Percentiles rank a stretch among this genome's conserved stretches.
Evolutionary conservation across 164 flowering plant species (phyloP).

Genomic region (Annona cherimola): DNA sequence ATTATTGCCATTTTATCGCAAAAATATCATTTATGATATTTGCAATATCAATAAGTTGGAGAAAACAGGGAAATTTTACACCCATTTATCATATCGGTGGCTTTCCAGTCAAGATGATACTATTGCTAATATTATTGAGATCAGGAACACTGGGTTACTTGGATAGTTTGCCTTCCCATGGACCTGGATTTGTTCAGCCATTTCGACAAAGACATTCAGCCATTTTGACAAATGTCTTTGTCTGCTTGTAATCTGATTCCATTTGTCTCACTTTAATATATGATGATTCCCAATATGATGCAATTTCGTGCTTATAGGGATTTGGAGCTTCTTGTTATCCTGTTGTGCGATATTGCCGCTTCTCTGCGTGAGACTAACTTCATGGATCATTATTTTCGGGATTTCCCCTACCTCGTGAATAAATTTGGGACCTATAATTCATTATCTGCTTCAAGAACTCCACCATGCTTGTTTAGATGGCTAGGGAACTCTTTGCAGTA

Average conservation of each 20-base stretch:
- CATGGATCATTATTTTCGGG: constrained; percentile 86
- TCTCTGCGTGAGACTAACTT: constrained; percentile 58
- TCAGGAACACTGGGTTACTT: too few species aligned
- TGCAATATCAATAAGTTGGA: too few species aligned
- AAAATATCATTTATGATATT: too few species aligned
- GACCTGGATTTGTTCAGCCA: too few species aligned
- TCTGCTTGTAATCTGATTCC: background rate
- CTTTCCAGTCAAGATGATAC: too few species aligned
- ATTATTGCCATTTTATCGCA: too few species aligned
- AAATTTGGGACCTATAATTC: constrained; percentile 18
- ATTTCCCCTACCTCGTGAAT: constrained; percentile 62
- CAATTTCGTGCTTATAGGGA: constrained; percentile 47
- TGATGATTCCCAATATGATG: background rate
- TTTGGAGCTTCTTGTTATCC: constrained; percentile 57
- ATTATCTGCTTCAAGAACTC: constrained; percentile 31
- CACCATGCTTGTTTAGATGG: constrained; percentile 91
- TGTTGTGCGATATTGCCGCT: constrained; percentile 56
- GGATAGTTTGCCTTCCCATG: too few species aligned
- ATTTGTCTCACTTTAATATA: background rate
- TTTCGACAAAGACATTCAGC: background rate
- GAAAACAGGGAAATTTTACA: too few species aligned
- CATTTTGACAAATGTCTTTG: background rate
- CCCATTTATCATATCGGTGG: too few species aligned
- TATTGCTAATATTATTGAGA: too few species aligned
- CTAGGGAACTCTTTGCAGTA: constrained; percentile 64